Evolutionary conservation across 2,329 filamentous ascomycete genomes (phyloP), one percentile per base, ranked within the genome.

Genomic region (Trichoderma sp.): DNA sequence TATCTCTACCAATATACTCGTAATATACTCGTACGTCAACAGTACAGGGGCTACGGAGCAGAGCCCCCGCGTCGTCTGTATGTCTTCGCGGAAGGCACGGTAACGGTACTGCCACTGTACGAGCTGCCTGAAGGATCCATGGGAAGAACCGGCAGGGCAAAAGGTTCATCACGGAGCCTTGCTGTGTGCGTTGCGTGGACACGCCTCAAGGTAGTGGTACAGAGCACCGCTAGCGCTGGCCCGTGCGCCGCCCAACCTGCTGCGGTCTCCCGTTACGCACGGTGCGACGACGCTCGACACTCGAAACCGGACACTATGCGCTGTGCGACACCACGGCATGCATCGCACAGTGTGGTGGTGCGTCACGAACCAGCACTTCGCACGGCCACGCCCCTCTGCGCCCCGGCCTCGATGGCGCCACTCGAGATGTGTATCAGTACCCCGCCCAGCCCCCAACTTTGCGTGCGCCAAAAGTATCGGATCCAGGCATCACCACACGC

Each of bases 161-260:
- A 32, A 32, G 56, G 56, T 58, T 58, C 56, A 28, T 58, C 56
- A 30, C 26, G 56, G 56, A 58, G 56, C 56, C 47, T 57, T 53
- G 39, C 64, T 30, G 30, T 18, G 36, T 30, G 24, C 43, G 62
- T 51, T 65, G 43, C 62, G 36, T 51, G 62, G 47, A 34, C 64
- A 57, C 26, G 64, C 47, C 56, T 34, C 34, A 28, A 32, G 18
- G 56, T 32, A 32, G 28, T 32, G 56, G 56, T 60, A 60, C 28
- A 34, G 21, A 32, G 56, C 30, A 32, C 56, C 28, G 56, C 56
- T 60, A 32, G 56, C 56, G 34, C 18, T 64, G 70, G 63, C 63
- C 70, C 63, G 70, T 72, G 70, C 70, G 34, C n/a, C 56, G 28
- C 61, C 26, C 61, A 34, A 47, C 53, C 57, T 64, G 70, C 64